Conservation (phyloP, 1,284 basidiomycete species). For the Anthracocystis walkeri region DNA sequence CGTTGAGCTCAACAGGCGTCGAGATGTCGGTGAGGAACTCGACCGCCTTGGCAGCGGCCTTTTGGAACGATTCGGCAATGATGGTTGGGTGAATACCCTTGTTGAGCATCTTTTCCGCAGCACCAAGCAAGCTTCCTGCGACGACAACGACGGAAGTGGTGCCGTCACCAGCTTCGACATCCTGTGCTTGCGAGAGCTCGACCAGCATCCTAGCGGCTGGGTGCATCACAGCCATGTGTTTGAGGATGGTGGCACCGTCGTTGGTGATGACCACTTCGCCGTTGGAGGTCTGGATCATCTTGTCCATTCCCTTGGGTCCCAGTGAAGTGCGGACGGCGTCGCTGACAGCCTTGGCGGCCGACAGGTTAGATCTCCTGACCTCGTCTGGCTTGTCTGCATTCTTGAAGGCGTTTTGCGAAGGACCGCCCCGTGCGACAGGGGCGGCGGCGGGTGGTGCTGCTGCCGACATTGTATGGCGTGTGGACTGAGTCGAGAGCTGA, state of each 20-base stretch:
- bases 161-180: constrained; percentile 98
- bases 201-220: constrained; percentile 97
- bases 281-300: constrained; percentile 98
- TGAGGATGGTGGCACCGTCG: constrained; percentile 97
- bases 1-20: constrained; percentile 89
- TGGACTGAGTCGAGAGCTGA: neutral
- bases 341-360: constrained; percentile 81
- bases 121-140: constrained; percentile 90
- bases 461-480: constrained; percentile 37
- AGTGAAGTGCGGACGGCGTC: constrained; percentile 97
- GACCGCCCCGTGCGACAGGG: constrained; percentile 28
- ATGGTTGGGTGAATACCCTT: constrained; percentile 97
- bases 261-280: constrained; percentile 99
- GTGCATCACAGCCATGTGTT: constrained; percentile 96
- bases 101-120: constrained; percentile 95
- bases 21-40: constrained; percentile 94
- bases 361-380: constrained; percentile 66
- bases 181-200: constrained; percentile 96
- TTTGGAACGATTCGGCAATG: constrained; percentile 94
- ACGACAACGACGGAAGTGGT: constrained; percentile 99
- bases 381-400: constrained; percentile 70
- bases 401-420: constrained; percentile 65
- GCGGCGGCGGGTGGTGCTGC: constrained; percentile 44
- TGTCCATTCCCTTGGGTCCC: constrained; percentile 99
- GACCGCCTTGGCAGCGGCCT: constrained; percentile 90